Base-by-base conservation (phyloP, 768 basidiomycete species). In the Amanita molliuscula region DNA sequence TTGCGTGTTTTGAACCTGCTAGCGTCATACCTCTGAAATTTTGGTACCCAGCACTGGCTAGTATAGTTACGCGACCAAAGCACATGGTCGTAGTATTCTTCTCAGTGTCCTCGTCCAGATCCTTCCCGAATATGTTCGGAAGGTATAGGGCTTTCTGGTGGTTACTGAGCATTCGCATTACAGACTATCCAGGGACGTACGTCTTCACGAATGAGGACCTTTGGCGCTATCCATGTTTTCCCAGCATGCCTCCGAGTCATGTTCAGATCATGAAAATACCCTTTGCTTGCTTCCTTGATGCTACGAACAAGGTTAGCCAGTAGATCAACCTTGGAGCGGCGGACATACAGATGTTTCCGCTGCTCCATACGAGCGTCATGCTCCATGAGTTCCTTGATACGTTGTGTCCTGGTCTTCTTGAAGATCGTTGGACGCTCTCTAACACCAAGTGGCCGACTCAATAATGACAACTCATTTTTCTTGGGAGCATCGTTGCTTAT, bases 201-300 rank as follows among this genome's bases (percentile, higher is more conserved):
- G 56, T 95, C 90, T 69, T 92, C 88, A 25, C 82, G 80, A 54
- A 98, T 92, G 57, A 97, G 72, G 18, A 88, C 85, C 18, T 76
- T 81, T 1, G 93, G 94, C 9, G 92, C 93, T 46, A 92, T 78
- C 92, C 91, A 98, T 7, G 87, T 85, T 69, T 98, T 98, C 13
- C 95, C 95, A 13, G 91, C 93, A 57, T 91, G 79, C 37, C 75
- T 75, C 45, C 84, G 71, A 1, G 88, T 85, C 61, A 83, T 81
- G 58, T 88, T 87, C 50, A 73, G 54, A 62, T 97, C 95, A 47
- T 86, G 75, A 59, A 90, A 97, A 66, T 97, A 95, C 0, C 92
- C 91, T 59, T 83, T 86, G 10, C 79, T 76, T 0, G 75, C 71
- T 59, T 77, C 67, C 54, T 72, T 74, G n/a, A 75, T 70, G 48